Evolutionary conservation across 1,284 basidiomycete species (phyloP).

Genomic region (Rhizopogon hawkerae): DNA sequence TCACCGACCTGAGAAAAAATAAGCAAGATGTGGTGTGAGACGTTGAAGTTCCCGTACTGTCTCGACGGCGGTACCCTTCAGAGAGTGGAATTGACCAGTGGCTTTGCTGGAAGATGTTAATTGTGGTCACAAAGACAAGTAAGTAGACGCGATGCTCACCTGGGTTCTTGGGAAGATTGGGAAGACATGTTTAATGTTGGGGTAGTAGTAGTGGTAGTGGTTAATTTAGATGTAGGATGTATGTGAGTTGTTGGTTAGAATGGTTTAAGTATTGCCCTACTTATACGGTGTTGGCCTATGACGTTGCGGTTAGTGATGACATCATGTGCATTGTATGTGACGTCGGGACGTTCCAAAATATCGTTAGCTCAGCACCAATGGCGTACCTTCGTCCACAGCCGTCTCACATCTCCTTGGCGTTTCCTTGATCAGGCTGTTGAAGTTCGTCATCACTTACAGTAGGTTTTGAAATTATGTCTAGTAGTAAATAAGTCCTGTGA

Average conservation of each 20-base stretch:
- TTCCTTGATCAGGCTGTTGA: too few relatives aligned
- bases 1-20: slow-evolving; percentile 35
- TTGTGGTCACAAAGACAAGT: not conserved
- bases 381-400: too few relatives aligned
- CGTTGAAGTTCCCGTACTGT: slow-evolving; percentile 21
- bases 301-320: slow-evolving; percentile 18
- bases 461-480: too few relatives aligned
- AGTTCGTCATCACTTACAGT: too few relatives aligned
- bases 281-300: slow-evolving; percentile 24
- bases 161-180: slow-evolving; percentile 23
- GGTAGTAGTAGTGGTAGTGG: not conserved
- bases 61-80: slow-evolving; percentile 57
- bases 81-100: slow-evolving; percentile 53
- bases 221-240: slow-evolving; percentile 7
- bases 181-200: slow-evolving; percentile 13
- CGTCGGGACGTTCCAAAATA: not conserved
- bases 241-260: not conserved
- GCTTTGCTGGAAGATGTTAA: slow-evolving; percentile 39
- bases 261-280: not conserved
- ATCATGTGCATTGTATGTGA: slow-evolving; percentile 17
- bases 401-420: too few relatives aligned
- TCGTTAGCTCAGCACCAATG: too few relatives aligned
- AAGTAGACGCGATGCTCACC: slow-evolving; percentile 13
- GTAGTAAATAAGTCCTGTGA: too few relatives aligned
- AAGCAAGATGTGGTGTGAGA: not conserved